A percentile compares a stretch with the other conserved stretches of the same genome.
Evolutionary conservation across 2,329 filamentous ascomycete genomes (phyloP).

Genomic region (Exophiala sp.): DNA sequence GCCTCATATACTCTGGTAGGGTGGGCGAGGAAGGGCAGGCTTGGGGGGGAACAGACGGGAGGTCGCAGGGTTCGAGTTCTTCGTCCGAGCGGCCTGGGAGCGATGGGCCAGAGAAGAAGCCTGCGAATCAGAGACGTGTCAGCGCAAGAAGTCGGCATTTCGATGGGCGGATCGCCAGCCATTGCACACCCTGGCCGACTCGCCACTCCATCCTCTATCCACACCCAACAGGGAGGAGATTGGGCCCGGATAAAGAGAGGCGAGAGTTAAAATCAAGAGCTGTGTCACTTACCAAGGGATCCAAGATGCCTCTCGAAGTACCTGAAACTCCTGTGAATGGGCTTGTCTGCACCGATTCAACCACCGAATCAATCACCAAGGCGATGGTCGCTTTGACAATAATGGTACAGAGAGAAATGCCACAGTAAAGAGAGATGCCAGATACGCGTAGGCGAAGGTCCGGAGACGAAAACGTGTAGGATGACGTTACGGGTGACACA

Average conservation of each 20-base stretch:
- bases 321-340: too few species aligned
- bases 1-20: conserved; percentile 26
- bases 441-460: too few species aligned
- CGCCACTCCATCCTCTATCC: conserved; percentile 22
- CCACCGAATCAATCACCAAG: too few species aligned
- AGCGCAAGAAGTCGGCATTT: conserved; percentile 20
- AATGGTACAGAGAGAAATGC: too few species aligned
- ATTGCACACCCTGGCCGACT: conserved; percentile 11
- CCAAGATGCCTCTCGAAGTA: neutral
- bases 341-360: too few species aligned
- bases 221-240: conserved; percentile 19
- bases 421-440: too few species aligned
- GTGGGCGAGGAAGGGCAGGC: conserved; percentile 14
- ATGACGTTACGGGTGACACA: neutral
- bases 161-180: conserved; percentile 22
- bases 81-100: conserved; percentile 16
- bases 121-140: conserved; percentile 25
- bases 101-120: conserved; percentile 9
- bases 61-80: conserved; percentile 9
- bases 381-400: too few species aligned
- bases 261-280: neutral
- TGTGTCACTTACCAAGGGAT: neutral
- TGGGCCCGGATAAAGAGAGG: conserved; percentile 7
- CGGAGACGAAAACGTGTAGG: neutral
- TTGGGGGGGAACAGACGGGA: neutral